Conservation (phyloP, 805 yeast genomes). For the Lipomyces mesembrius region DNA sequence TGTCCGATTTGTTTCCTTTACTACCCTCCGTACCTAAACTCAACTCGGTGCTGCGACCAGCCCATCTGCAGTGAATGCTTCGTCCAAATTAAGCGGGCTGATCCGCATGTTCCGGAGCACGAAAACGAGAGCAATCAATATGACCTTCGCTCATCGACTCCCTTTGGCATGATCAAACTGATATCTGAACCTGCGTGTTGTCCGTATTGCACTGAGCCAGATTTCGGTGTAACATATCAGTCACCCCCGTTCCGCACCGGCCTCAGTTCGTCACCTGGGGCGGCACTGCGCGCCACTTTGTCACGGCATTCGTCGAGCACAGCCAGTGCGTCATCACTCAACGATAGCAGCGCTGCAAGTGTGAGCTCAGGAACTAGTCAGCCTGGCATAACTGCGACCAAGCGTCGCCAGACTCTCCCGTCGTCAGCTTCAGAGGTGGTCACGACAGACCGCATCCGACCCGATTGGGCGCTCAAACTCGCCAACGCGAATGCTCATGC, state of each 20-base stretch:
- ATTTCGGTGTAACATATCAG: slow-evolving; percentile 83
- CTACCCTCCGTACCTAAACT: slow-evolving; percentile 77
- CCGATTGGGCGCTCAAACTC: slow-evolving; percentile 87
- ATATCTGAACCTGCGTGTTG: slow-evolving; percentile 88
- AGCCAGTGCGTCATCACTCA: slow-evolving; percentile 23
- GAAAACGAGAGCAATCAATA: slow-evolving; percentile 43
- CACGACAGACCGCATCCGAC: slow-evolving; percentile 81
- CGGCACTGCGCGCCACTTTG: slow-evolving; percentile 30
- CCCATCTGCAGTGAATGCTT: slow-evolving; percentile 96
- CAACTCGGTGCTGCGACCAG: slow-evolving; percentile 86
- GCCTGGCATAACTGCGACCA: slow-evolving; percentile 21
- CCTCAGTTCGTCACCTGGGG: slow-evolving; percentile 32
- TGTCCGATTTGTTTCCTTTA: slow-evolving; percentile 94
- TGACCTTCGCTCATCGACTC: slow-evolving; percentile 6
- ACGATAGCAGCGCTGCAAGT: slow-evolving; percentile 1
- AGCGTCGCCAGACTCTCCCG: slow-evolving; percentile 52
- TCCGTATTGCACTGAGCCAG: slow-evolving; percentile 88
- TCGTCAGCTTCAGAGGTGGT: slow-evolving; percentile 72
- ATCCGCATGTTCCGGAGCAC: slow-evolving; percentile 83
- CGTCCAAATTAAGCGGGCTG: slow-evolving; percentile 88
- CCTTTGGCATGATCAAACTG: slow-evolving; percentile 48
- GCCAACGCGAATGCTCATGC: slow-evolving; percentile 72
- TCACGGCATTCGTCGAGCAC: slow-evolving; percentile 30
- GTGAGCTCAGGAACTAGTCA: slow-evolving; percentile 7
- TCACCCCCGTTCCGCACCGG: slow-evolving; percentile 64